These are phyloP conservation scores for Obba rivulosa DNA, from an alignment of 768 basidiomycete species.

Conservation along the genomic window DNA sequence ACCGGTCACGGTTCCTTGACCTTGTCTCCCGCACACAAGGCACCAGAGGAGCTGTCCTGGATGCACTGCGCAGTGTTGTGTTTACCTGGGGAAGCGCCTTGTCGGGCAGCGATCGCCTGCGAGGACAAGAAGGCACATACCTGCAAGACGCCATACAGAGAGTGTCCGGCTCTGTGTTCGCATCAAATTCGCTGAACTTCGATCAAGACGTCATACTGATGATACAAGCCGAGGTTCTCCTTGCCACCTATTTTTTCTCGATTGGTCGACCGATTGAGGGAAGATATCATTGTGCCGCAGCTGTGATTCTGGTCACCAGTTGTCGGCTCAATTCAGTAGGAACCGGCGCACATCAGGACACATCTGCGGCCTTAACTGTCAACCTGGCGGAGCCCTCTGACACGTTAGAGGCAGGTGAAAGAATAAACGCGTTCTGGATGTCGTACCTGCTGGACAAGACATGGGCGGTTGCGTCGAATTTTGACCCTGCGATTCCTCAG, in stretches of 20 bases:
- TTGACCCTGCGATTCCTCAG: slow-evolving; percentile 10
- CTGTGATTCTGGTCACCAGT: slow-evolving; percentile 23
- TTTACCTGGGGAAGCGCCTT: slow-evolving; percentile 33
- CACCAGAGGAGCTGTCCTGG: slow-evolving; percentile 23
- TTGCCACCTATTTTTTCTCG: slow-evolving; percentile 25
- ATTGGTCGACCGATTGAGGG: slow-evolving; percentile 25
- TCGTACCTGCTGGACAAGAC: slow-evolving; percentile 18
- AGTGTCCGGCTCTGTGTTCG: slow-evolving; percentile 31
- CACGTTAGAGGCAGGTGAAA: slow-evolving; percentile 18
- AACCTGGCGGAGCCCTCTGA: slow-evolving; percentile 8
- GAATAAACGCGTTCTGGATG: slow-evolving; percentile 23
- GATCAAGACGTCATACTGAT: slow-evolving; percentile 31
- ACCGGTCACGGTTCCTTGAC: slow-evolving; percentile 39
- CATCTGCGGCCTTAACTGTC: not conserved
- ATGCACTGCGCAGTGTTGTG: slow-evolving; percentile 38
- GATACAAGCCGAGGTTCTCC: slow-evolving; percentile 29
- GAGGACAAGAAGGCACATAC: slow-evolving; percentile 31
- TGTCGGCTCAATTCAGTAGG: slow-evolving; percentile 24
- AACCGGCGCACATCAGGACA: slow-evolving; percentile 3
- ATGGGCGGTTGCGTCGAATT: slow-evolving; percentile 17
- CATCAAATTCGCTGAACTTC: slow-evolving; percentile 1
- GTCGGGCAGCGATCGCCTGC: slow-evolving; percentile 17
- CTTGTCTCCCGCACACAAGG: slow-evolving; percentile 18
- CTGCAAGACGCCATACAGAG: slow-evolving; percentile 45
- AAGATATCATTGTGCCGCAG: slow-evolving; percentile 25